These are phyloP conservation scores for Linnemannia schmuckeri DNA, from an alignment of 192 early-diverging fungal genomes.

Conservation along the genomic window DNA sequence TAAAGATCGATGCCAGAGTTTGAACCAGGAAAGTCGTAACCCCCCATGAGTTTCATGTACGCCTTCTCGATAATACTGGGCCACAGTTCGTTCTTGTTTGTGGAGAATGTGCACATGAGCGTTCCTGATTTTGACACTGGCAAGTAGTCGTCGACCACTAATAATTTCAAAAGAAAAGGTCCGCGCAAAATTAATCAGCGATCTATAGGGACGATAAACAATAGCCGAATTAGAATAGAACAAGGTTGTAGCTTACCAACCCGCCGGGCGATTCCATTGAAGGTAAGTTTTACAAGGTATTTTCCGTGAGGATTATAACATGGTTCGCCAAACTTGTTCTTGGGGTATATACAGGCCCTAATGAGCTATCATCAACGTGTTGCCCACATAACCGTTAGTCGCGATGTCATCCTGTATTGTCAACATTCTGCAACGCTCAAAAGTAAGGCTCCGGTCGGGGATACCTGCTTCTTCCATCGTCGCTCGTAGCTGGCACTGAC, in stretches of 20 bases:
- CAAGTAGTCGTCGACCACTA: constrained; percentile 89
- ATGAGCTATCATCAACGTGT: constrained; percentile 68
- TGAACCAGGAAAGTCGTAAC: constrained; percentile 95
- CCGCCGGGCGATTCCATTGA: constrained; percentile 88
- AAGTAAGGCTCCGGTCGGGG: background rate
- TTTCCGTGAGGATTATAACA: constrained; percentile 89
- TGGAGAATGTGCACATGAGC: constrained; percentile 92
- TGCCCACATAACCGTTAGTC: background rate
- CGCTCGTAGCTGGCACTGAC: constrained; percentile 86
- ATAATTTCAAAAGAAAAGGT: background rate
- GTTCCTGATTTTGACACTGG: constrained; percentile 79
- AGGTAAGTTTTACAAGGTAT: constrained; percentile 88
- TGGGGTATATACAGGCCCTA: constrained; percentile 90
- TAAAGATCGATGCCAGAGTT: constrained; percentile 94
- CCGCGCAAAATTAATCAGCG: constrained; percentile 11
- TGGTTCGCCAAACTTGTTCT: constrained; percentile 76
- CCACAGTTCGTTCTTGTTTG: constrained; percentile 82
- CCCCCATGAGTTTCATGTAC: constrained; percentile 96
- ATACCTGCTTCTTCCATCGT: constrained; percentile 78
- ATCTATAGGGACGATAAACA: background rate
- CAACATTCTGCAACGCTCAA: background rate
- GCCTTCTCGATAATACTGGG: constrained; percentile 93
- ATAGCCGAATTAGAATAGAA: background rate
- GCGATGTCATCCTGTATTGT: background rate
- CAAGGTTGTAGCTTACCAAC: constrained; percentile 55